These are phyloP conservation scores for Dendrothele bispora DNA, from an alignment of 768 basidiomycete species.

Conservation along the genomic window DNA sequence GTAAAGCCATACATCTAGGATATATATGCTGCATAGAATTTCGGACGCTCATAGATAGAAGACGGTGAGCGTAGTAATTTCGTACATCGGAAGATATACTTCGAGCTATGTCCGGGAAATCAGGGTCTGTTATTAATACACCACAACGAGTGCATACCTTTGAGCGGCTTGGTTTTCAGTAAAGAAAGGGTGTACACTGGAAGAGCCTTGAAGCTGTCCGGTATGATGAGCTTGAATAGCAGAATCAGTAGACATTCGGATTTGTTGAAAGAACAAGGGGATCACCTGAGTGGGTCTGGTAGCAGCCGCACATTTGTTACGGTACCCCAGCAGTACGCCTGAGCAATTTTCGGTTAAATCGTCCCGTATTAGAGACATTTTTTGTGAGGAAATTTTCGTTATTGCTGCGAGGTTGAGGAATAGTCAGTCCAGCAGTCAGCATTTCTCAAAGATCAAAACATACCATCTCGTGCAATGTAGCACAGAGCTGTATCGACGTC, in stretches of 20 bases:
- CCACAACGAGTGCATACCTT: slow-evolving; percentile 67
- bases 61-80: slow-evolving; percentile 77
- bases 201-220: slow-evolving; percentile 87
- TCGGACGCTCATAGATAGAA: slow-evolving; percentile 70
- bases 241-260: slow-evolving; percentile 10
- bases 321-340: slow-evolving; percentile 79
- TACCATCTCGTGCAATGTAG: slow-evolving; percentile 77
- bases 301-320: slow-evolving; percentile 83
- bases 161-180: slow-evolving; percentile 89
- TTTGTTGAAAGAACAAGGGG: neutral
- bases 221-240: slow-evolving; percentile 86
- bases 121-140: no score
- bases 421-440: neutral
- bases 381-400: slow-evolving; percentile 54
- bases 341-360: slow-evolving; percentile 83
- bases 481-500: slow-evolving; percentile 86
- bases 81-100: slow-evolving; percentile 94
- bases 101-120: slow-evolving; percentile 72
- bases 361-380: slow-evolving; percentile 77
- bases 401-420: slow-evolving; percentile 56
- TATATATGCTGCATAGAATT: slow-evolving; percentile 79
- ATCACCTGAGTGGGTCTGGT: slow-evolving; percentile 77
- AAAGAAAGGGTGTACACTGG: slow-evolving; percentile 81
- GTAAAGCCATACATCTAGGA: slow-evolving; percentile 84
- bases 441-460: slow-evolving; percentile 27